These are phyloP conservation scores for Scedosporium aurantiacum DNA, from an alignment of 2,329 filamentous ascomycete species.

Conservation along the genomic window DNA sequence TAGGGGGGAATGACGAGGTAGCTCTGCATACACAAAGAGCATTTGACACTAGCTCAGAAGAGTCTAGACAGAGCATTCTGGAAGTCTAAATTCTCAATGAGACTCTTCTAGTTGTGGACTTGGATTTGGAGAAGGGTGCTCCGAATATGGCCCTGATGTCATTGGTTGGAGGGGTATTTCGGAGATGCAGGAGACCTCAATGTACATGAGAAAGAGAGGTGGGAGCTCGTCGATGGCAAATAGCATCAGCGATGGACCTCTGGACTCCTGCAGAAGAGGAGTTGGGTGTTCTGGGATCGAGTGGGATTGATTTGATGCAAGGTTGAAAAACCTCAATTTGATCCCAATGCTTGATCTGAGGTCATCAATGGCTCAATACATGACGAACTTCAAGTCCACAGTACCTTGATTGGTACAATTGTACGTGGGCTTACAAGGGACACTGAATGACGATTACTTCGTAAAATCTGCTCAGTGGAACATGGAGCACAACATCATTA, in stretches of 20 bases:
- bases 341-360: too few relatives aligned
- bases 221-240: neutral
- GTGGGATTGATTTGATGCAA: too few relatives aligned
- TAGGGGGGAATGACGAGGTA: neutral
- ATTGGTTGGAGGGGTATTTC: neutral
- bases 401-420: neutral
- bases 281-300: too few relatives aligned
- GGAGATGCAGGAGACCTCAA: neutral
- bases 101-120: neutral
- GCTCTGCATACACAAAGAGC: neutral
- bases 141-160: constrained; percentile 1
- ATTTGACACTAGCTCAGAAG: neutral
- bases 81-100: constrained; percentile 3
- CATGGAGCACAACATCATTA: too few relatives aligned
- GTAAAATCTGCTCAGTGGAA: too few relatives aligned
- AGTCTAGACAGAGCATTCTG: neutral
- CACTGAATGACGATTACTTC: too few relatives aligned
- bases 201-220: neutral
- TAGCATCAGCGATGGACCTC: too few relatives aligned
- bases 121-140: neutral
- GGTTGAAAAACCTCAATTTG: too few relatives aligned
- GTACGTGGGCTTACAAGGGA: too few relatives aligned
- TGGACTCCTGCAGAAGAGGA: too few relatives aligned
- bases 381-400: too few relatives aligned
- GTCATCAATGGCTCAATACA: neutral